phyloP scores from a whole-genome alignment of 2,329 filamentous ascomycete species.

The Hypoxylon sp. region DNA sequence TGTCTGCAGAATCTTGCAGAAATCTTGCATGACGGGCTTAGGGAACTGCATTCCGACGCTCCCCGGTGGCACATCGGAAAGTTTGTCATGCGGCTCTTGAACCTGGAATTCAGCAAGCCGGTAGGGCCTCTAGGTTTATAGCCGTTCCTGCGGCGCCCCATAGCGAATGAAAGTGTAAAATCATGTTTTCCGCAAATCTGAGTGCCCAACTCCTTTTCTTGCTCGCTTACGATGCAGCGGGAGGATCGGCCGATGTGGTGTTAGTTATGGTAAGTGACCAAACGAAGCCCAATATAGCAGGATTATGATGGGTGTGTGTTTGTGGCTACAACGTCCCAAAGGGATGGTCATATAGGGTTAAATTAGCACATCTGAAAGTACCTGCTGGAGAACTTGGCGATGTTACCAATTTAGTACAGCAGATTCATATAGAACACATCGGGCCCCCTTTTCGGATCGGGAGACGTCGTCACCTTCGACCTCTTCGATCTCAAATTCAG shows the following conservation, averaged over 20 bases:
- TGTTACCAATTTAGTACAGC: neutral
- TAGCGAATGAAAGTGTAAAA: neutral
- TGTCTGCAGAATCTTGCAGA: slow-evolving; percentile 27
- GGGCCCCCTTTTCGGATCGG: neutral
- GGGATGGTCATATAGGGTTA: slow-evolving; percentile 6
- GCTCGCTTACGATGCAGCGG: slow-evolving; percentile 12
- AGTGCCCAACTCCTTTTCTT: neutral
- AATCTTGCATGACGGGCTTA: neutral
- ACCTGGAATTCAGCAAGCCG: neutral
- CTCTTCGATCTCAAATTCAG: neutral
- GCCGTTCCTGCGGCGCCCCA: slow-evolving; percentile 2
- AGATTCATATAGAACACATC: slow-evolving; percentile 21
- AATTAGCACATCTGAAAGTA: neutral
- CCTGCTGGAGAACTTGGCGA: neutral
- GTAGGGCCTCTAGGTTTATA: neutral
- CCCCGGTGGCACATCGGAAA: slow-evolving; percentile 14
- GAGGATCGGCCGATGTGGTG: neutral
- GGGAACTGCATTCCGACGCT: slow-evolving; percentile 3
- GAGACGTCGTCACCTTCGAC: neutral
- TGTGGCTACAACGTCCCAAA: neutral
- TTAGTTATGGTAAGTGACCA: slow-evolving; percentile 7
- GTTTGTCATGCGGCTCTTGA: slow-evolving; percentile 4
- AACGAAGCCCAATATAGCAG: slow-evolving; percentile 3
- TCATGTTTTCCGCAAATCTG: neutral
- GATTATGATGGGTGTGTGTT: slow-evolving; percentile 23